phyloP scores from a whole-genome alignment of 768 basidiomycete species.

The Hypsizygus marmoreus region DNA sequence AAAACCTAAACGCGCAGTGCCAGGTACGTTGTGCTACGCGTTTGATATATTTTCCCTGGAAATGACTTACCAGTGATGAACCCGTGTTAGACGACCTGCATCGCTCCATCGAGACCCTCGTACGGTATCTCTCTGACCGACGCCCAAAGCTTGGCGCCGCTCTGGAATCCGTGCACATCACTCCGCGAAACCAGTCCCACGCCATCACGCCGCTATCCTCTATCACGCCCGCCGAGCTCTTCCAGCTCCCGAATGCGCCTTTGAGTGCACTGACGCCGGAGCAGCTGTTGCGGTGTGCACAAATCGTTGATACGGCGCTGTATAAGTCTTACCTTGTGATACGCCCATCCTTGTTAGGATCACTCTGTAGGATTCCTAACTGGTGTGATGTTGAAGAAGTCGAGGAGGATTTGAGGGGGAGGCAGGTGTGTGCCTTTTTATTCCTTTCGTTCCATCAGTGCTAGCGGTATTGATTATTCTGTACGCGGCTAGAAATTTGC shows the following conservation, averaged over 20 bases:
- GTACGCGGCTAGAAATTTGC: conserved; percentile 70
- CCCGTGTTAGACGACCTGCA: conserved; percentile 54
- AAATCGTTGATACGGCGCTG: conserved; percentile 92
- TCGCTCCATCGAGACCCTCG: conserved; percentile 83
- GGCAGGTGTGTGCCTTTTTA: conserved; percentile 57
- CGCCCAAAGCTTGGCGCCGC: conserved; percentile 85
- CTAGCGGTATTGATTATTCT: conserved; percentile 2
- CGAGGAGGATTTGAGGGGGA: conserved; percentile 79
- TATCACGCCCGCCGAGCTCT: conserved; percentile 72
- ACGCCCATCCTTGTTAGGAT: conserved; percentile 77
- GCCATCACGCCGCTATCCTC: conserved; percentile 71
- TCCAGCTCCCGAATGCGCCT: conserved; percentile 75
- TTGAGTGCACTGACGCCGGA: conserved; percentile 75
- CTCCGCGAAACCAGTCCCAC: conserved; percentile 67
- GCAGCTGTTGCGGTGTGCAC: conserved; percentile 85
- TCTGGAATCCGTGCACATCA: conserved; percentile 67
- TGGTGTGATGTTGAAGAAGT: conserved; percentile 98
- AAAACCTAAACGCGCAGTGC: conserved; percentile 30
- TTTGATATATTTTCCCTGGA: background rate
- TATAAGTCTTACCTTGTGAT: conserved; percentile 91
- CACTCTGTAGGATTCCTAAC: conserved; percentile 87
- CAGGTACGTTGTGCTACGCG: conserved; percentile 29
- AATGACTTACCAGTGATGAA: background rate
- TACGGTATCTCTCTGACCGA: conserved; percentile 86
- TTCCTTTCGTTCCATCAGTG: background rate